Percentiles rank a stretch among this genome's conserved stretches.
Evolutionary conservation across 768 basidiomycete species (phyloP).

Genomic region (Lactarius sp.): DNA sequence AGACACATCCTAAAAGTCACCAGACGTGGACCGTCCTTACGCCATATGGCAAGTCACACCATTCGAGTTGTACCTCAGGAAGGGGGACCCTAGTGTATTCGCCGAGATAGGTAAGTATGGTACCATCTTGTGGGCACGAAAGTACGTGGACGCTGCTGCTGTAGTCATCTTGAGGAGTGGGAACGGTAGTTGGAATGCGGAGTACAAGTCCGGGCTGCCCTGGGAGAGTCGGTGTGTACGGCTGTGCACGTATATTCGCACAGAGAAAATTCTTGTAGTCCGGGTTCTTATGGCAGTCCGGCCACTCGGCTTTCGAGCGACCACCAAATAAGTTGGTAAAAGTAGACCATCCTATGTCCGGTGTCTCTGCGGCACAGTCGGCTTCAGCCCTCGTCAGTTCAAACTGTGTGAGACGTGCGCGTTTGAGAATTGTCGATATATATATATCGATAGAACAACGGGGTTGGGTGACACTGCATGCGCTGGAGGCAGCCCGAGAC

Average conservation of each 20-base stretch:
- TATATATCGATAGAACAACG: background rate
- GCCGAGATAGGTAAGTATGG: background rate
- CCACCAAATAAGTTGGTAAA: background rate
- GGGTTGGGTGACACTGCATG: background rate
- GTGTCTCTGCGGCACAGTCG: background rate
- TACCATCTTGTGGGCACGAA: background rate
- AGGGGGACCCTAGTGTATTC: background rate
- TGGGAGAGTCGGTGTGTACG: background rate
- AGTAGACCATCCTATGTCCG: background rate
- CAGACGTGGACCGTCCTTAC: background rate
- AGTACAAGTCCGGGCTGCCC: background rate
- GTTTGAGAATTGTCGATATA: background rate
- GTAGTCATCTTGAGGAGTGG: background rate
- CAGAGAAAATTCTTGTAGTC: background rate
- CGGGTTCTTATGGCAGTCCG: background rate
- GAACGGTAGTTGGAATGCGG: fast-evolving
- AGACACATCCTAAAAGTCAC: background rate
- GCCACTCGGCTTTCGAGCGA: background rate
- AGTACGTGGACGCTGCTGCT: background rate
- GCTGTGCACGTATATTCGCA: background rate
- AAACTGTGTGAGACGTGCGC: background rate
- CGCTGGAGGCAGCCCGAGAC: background rate
- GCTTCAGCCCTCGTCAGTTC: background rate
- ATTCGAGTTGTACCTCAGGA: background rate
- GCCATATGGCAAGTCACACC: background rate